phyloP scores from a whole-genome alignment of 768 basidiomycete genomes.

The Paxillus involutus region DNA sequence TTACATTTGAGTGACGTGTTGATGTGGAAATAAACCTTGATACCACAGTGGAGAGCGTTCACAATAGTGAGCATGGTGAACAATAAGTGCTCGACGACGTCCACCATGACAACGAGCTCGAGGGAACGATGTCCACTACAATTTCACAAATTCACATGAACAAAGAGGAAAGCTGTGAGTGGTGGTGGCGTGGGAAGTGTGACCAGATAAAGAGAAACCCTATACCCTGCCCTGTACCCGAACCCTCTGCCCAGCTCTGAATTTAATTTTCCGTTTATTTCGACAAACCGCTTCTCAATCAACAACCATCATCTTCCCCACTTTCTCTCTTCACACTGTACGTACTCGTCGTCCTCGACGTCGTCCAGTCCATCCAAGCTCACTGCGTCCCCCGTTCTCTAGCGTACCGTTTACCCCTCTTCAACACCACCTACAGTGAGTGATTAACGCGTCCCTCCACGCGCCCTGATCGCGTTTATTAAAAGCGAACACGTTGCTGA shows the following conservation, averaged over 20 bases:
- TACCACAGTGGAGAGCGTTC: background rate
- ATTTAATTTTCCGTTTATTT: constrained; percentile 63
- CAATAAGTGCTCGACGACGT: constrained; percentile 1
- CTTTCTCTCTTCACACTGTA: constrained; percentile 40
- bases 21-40: background rate
- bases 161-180: constrained; percentile 5
- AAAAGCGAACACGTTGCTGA: constrained; percentile 17
- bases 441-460: constrained; percentile 37
- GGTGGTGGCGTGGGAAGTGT: constrained; percentile 25
- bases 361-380: constrained; percentile 34
- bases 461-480: constrained; percentile 31
- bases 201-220: constrained; percentile 26
- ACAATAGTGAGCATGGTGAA: background rate
- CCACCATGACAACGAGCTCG: background rate
- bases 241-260: constrained; percentile 75
- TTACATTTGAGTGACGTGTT: background rate
- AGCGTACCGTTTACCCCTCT: constrained; percentile 21
- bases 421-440: constrained; percentile 41
- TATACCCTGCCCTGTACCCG: constrained; percentile 43
- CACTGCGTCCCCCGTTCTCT: constrained; percentile 23
- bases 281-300: constrained; percentile 42
- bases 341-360: constrained; percentile 34
- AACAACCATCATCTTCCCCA: constrained; percentile 48
- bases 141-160: constrained; percentile 11
- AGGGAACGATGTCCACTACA: background rate